Conservation (phyloP, 2,329 filamentous ascomycete genomes). For the Ophiocordyceps australis region DNA sequence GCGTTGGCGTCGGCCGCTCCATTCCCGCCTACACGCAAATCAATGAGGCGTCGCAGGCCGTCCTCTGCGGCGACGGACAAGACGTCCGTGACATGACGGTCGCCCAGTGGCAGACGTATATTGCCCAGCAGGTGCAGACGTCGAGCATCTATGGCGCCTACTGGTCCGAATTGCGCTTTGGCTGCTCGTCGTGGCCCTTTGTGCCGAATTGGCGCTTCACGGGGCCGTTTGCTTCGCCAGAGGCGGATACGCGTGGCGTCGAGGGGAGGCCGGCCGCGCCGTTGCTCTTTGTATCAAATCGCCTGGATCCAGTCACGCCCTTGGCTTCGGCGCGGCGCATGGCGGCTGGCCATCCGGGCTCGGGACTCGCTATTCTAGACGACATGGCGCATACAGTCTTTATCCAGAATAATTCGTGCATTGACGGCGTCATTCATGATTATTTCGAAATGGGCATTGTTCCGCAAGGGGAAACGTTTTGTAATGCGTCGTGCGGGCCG, state of each 20-base stretch:
- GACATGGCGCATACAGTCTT: slow-evolving; percentile 10
- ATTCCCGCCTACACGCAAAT: too few relatives aligned
- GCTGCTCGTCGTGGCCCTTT: slow-evolving; percentile 19
- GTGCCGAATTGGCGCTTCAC: slow-evolving; percentile 18
- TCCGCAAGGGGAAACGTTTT: slow-evolving; percentile 5
- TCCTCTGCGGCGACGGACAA: slow-evolving; percentile 18
- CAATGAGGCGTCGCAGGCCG: too few relatives aligned
- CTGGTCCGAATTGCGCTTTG: slow-evolving; percentile 17
- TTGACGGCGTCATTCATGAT: slow-evolving; percentile 5
- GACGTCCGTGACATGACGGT: slow-evolving; percentile 5
- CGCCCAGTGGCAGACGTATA: slow-evolving; percentile 11
- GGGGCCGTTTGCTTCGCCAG: slow-evolving; percentile 8
- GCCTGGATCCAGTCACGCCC: slow-evolving; percentile 27
- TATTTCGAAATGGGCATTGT: slow-evolving; percentile 13
- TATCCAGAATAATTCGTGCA: slow-evolving; percentile 5
- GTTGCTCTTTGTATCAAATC: slow-evolving; percentile 22
- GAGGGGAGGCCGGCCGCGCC: slow-evolving; percentile 18
- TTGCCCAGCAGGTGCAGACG: slow-evolving; percentile 8
- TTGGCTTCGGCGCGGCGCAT: slow-evolving; percentile 15
- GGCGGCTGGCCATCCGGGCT: slow-evolving; percentile 9
- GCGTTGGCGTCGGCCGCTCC: too few relatives aligned
- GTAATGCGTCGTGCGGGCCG: slow-evolving; percentile 4
- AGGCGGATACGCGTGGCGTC: slow-evolving; percentile 1
- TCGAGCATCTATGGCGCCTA: slow-evolving; percentile 12
- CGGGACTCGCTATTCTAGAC: slow-evolving; percentile 12